These are phyloP conservation scores for Annulohypoxylon truncatum DNA, from an alignment of 2,329 filamentous ascomycete genomes.

Conservation along the genomic window DNA sequence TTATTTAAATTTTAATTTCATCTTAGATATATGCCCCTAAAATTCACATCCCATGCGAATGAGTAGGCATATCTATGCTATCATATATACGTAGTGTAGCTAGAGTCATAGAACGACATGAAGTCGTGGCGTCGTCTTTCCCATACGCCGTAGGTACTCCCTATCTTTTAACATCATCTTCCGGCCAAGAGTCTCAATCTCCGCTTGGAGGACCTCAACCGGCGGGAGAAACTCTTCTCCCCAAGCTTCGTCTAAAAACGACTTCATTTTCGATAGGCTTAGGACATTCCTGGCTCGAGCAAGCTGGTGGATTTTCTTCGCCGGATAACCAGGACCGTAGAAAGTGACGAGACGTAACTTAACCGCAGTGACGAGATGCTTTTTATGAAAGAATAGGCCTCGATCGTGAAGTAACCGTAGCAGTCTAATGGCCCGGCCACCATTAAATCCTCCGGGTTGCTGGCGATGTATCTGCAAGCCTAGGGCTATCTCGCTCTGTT, in stretches of 20 bases:
- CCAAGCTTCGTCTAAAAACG: constrained; percentile 54
- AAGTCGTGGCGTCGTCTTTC: constrained; percentile 24
- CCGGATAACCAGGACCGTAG: constrained; percentile 47
- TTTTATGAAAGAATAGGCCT: constrained; percentile 46
- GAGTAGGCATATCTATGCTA: constrained; percentile 23
- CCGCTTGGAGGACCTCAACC: constrained; percentile 42
- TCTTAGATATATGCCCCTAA: constrained; percentile 8
- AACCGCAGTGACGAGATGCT: constrained; percentile 45
- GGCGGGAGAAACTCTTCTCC: constrained; percentile 50
- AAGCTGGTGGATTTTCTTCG: constrained; percentile 36
- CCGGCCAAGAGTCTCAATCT: constrained; percentile 42
- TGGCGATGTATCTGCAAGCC: constrained; percentile 11
- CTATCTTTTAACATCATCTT: constrained; percentile 18
- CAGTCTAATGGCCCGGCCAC: constrained; percentile 50
- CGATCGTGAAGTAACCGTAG: constrained; percentile 50
- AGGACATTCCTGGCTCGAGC: constrained; percentile 46
- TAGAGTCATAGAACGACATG: constrained; percentile 17
- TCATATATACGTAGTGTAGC: constrained; percentile 1
- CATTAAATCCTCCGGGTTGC: constrained; percentile 43
- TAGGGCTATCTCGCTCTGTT: constrained; percentile 14
- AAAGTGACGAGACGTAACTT: constrained; percentile 50
- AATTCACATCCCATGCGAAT: constrained; percentile 12
- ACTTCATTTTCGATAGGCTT: constrained; percentile 51
- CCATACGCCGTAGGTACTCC: constrained; percentile 29
- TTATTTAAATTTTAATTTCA: constrained; percentile 33